phyloP scores from a whole-genome alignment of 1,284 basidiomycete species.

The Ustilago crameri region DNA sequence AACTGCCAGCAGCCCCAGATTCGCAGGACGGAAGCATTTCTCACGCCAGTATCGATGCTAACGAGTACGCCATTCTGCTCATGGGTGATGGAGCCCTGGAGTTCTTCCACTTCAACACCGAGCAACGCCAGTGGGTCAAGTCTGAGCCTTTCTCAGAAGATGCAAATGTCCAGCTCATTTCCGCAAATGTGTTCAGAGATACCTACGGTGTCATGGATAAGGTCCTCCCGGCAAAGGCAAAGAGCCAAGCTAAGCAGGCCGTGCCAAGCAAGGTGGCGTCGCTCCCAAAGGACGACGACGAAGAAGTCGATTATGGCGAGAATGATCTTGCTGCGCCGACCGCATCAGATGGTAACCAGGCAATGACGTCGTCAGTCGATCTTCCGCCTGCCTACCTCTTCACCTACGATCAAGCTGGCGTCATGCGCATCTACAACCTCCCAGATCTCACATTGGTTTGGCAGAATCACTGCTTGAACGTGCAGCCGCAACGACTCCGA shows the following conservation, averaged over 20 bases:
- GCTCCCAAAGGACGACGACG: slow-evolving; percentile 19
- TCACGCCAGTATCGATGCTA: slow-evolving; percentile 27
- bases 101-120: slow-evolving; percentile 12
- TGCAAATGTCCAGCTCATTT: slow-evolving; percentile 5
- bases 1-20: neutral
- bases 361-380: neutral
- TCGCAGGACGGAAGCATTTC: slow-evolving; percentile 5
- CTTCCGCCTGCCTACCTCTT: slow-evolving; percentile 23
- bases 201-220: slow-evolving; percentile 6
- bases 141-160: slow-evolving; percentile 4
- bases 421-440: slow-evolving; percentile 34
- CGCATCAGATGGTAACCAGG: slow-evolving; percentile 13
- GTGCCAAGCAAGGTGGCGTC: neutral
- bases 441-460: slow-evolving; percentile 39
- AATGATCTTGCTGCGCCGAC: slow-evolving; percentile 21
- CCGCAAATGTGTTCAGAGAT: slow-evolving; percentile 35
- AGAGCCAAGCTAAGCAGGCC: neutral
- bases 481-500: slow-evolving; percentile 31
- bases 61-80: slow-evolving; percentile 30
- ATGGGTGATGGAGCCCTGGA: slow-evolving; percentile 18
- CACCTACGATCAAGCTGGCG: slow-evolving; percentile 11
- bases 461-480: slow-evolving; percentile 29
- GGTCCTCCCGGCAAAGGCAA: neutral
- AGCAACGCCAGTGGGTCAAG: slow-evolving; percentile 9
- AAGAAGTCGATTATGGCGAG: slow-evolving; percentile 61